Evolutionary conservation across 805 yeast genomes (phyloP).

Genomic region (Myxozyma mucilagina): DNA sequence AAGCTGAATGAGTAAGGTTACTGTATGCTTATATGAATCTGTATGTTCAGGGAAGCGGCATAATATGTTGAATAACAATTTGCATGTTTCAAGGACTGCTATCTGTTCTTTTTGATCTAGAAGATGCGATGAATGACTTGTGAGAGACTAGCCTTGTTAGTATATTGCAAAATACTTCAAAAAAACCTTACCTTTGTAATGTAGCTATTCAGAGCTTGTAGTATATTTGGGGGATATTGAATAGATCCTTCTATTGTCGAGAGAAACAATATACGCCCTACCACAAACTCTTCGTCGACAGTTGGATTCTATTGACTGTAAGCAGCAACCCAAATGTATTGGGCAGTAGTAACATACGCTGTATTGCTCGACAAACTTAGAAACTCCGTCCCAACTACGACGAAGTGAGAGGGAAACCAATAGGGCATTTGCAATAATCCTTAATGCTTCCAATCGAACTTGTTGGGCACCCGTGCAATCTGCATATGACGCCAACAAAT

Average conservation of each 20-base stretch:
- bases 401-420: constrained; percentile 6
- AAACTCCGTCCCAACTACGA: neutral
- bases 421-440: constrained; percentile 24
- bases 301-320: constrained; percentile 1
- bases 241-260: constrained; percentile 10
- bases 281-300: constrained; percentile 22
- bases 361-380: constrained; percentile 1
- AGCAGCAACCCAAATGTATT: neutral
- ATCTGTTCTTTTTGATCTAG: neutral
- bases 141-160: constrained; percentile 6
- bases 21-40: neutral
- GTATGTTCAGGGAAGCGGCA: neutral
- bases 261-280: constrained; percentile 24
- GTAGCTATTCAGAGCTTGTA: neutral
- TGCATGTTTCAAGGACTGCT: constrained; percentile 19
- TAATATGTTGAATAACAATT: constrained; percentile 20
- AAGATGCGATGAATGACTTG: neutral
- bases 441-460: constrained; percentile 17
- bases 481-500: constrained; percentile 3
- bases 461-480: neutral
- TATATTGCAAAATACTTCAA: neutral
- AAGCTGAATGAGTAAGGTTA: neutral
- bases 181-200: constrained; percentile 1
- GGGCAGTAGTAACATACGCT: neutral
- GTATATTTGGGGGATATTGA: neutral